These are phyloP conservation scores for Solanum infundibuliforme DNA, from an alignment of 257 asterid genomes.

Conservation along the genomic window DNA sequence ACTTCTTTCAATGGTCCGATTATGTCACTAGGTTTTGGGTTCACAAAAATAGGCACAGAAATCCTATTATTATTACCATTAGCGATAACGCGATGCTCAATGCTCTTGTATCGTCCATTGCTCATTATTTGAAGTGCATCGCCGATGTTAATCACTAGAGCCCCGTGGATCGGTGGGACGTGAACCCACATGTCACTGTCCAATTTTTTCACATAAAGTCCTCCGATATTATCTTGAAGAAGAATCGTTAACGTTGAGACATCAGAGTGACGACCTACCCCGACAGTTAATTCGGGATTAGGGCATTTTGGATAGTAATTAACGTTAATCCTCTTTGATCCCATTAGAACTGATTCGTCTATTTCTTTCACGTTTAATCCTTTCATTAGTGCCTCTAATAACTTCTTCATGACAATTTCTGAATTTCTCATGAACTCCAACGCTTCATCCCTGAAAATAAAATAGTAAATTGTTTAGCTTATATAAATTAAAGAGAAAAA, in stretches of 20 bases:
- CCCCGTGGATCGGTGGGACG: conserved; percentile 16
- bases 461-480: neutral
- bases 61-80: conserved; percentile 12
- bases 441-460: conserved; percentile 12
- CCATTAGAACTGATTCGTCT: conserved; percentile 15
- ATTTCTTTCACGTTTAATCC: conserved; percentile 7
- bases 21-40: conserved; percentile 13
- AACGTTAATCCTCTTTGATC: conserved; percentile 14
- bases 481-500: neutral
- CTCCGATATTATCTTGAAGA: conserved; percentile 25
- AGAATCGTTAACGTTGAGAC: conserved; percentile 19
- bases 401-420: neutral
- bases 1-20: conserved; percentile 23
- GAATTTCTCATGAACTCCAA: conserved; percentile 10
- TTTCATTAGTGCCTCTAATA: conserved; percentile 13
- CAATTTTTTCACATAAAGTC: conserved; percentile 13
- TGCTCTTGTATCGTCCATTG: conserved; percentile 20
- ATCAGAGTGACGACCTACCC: conserved; percentile 28
- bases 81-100: conserved; percentile 20
- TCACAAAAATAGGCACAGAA: conserved; percentile 21
- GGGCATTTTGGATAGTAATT: conserved; percentile 28
- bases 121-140: conserved; percentile 23
- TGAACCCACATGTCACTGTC: conserved; percentile 11
- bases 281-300: conserved; percentile 18
- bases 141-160: conserved; percentile 22